phyloP scores from a whole-genome alignment of 148 eudicot species.

The Rhododendron vialii region DNA sequence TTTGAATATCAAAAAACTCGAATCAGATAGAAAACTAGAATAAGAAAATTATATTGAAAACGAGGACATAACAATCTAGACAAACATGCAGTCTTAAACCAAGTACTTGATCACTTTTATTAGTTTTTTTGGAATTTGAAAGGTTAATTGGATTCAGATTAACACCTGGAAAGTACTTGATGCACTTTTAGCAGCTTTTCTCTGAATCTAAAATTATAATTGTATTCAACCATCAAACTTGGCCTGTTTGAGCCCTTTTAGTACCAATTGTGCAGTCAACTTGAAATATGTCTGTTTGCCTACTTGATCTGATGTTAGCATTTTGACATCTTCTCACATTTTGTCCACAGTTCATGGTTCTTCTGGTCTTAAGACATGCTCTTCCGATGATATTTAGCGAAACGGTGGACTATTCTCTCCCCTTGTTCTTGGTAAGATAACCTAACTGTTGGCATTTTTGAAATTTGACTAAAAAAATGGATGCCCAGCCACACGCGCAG shows the following conservation, averaged over 20 bases:
- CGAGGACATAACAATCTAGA: background rate
- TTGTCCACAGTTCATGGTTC: conserved; percentile 65
- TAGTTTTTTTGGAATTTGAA: background rate
- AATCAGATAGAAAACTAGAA: background rate
- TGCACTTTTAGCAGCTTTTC: background rate
- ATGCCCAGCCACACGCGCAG: background rate
- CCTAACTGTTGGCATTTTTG: background rate
- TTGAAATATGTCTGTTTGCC: background rate
- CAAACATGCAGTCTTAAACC: background rate
- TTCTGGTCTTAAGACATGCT: conserved; percentile 67
- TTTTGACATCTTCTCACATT: background rate
- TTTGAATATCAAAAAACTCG: background rate
- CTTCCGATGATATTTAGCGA: conserved; percentile 62
- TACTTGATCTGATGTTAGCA: no score
- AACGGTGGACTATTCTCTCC: conserved; percentile 44
- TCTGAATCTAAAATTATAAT: background rate
- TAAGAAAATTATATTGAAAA: background rate
- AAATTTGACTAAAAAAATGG: background rate
- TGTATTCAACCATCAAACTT: background rate
- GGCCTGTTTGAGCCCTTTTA: background rate
- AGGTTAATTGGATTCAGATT: background rate
- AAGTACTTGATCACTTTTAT: background rate
- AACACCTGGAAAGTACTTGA: background rate
- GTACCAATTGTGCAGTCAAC: background rate
- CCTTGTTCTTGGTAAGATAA: conserved; percentile 57